phyloP scores from a whole-genome alignment of 2,329 filamentous ascomycete species.

The Pseudophaeomoniella oleicola region DNA sequence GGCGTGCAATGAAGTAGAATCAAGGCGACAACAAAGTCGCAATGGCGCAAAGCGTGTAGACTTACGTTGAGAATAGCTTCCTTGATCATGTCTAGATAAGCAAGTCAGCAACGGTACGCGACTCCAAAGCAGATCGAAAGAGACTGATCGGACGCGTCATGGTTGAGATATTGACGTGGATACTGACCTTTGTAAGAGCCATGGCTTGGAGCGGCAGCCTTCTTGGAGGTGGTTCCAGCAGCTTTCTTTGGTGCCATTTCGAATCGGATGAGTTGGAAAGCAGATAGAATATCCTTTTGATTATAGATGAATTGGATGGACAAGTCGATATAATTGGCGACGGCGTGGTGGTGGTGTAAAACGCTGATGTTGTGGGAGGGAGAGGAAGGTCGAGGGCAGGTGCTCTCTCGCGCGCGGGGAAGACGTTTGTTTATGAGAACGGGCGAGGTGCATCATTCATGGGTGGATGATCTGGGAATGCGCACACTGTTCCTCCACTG shows the following conservation, averaged over 20 bases:
- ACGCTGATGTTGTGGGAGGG: constrained; percentile 7
- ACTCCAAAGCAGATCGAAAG: constrained; percentile 25
- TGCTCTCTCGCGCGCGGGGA: neutral
- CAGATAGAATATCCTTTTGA: neutral
- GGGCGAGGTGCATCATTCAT: neutral
- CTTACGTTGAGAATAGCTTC: constrained; percentile 57
- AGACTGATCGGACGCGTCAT: constrained; percentile 29
- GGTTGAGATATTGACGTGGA: constrained; percentile 23
- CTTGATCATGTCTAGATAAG: constrained; percentile 53
- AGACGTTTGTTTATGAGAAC: neutral
- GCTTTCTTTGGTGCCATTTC: constrained; percentile 55
- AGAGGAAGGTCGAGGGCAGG: constrained; percentile 6
- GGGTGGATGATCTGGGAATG: neutral
- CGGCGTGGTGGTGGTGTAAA: constrained; percentile 5
- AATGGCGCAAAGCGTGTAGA: constrained; percentile 36
- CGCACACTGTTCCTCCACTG: too few relatives aligned
- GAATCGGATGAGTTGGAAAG: constrained; percentile 10
- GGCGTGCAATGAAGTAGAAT: constrained; percentile 7
- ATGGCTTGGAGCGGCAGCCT: constrained; percentile 39
- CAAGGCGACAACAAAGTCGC: constrained; percentile 21
- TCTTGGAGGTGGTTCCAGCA: constrained; percentile 42
- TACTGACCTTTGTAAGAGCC: constrained; percentile 52
- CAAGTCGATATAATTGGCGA: constrained; percentile 4
- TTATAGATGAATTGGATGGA: neutral
- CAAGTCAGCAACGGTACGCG: constrained; percentile 40